Evolutionary conservation across 2,329 filamentous ascomycete species (phyloP).

Genomic region (Lachnellula cervina): DNA sequence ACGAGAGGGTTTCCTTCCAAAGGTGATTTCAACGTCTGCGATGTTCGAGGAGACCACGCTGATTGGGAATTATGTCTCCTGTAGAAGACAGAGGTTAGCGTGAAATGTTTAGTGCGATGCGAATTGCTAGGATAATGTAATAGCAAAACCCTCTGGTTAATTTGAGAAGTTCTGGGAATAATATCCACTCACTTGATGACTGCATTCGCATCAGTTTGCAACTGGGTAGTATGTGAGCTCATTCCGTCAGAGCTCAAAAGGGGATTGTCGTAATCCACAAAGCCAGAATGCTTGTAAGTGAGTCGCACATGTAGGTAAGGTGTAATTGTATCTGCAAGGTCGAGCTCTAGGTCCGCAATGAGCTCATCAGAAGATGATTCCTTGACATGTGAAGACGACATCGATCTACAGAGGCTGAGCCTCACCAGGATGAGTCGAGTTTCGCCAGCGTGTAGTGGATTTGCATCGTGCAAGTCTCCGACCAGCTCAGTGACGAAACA

Average conservation of each 20-base stretch:
- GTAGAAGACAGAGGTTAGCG: not conserved
- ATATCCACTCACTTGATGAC: constrained; percentile 34
- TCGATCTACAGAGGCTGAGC: constrained; percentile 21
- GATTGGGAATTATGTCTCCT: constrained; percentile 44
- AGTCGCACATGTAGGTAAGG: constrained; percentile 49
- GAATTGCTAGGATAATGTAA: too few species aligned
- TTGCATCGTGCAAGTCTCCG: constrained; percentile 24
- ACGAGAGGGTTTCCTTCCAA: constrained; percentile 20
- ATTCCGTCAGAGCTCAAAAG: constrained; percentile 29
- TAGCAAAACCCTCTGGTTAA: not conserved
- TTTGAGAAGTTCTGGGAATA: not conserved
- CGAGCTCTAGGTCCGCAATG: constrained; percentile 53
- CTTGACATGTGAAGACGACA: constrained; percentile 25
- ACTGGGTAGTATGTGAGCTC: constrained; percentile 40
- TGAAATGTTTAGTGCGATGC: too few species aligned
- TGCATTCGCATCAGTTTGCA: constrained; percentile 50
- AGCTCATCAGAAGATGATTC: constrained; percentile 47
- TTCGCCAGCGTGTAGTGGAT: constrained; percentile 21
- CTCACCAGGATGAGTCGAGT: constrained; percentile 30
- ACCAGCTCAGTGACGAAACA: constrained; percentile 27
- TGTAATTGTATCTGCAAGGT: constrained; percentile 45
- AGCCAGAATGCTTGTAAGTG: constrained; percentile 53
- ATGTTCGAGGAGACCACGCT: constrained; percentile 45
- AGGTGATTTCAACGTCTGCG: constrained; percentile 31
- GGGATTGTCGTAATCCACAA: constrained; percentile 35